Evolutionary conservation across 208 protist species (phyloP), one percentile per base, ranked within the genome.

Genomic region (Acanthamoeba polyphaga): DNA sequence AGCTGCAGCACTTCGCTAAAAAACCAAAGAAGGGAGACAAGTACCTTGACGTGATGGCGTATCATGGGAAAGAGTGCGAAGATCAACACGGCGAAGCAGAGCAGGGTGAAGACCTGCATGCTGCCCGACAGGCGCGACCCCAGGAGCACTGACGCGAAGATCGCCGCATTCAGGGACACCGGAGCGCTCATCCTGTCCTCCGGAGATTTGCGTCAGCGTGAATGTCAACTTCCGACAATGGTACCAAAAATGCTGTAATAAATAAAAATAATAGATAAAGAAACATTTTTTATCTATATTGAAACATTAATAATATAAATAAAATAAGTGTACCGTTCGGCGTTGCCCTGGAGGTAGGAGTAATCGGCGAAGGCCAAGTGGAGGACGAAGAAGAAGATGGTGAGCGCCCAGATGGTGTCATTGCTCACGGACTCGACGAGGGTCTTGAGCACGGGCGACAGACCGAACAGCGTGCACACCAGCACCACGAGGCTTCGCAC

Each of bases 331-430:
- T 72, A 95, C 89, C 70, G 68, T n/a, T 64, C 22, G n/a, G 70
- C 55, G 74, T 70, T 68, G 53, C 89, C 94, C 43, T 96, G 95
- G n/a, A 95, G 82, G 60, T 95, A 96, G 46, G 84, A 70, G 76
- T 96, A 96, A 38, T 96, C 95, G 24, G 87, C 80, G 24, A 95
- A 94, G 46, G 94, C 84, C 34, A 96, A 32, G 68, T 96, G 95
- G 24, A 96, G 91, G 49, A 96, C 80, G n/a, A 96, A 94, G 80
- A 96, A 96, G 49, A 95, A 68, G 38, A 91, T 91, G 29, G 95
- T 92, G 24, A 96, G 84, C 49, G 96, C 96, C 96, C 96, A 96
- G 84, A 96, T 96, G 5, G 96, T 96, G 76, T 96, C 96, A 78
- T 96, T 95, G 49, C 82, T 92, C 38, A 96, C 90, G 53, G 96